A percentile compares a stretch with the other conserved stretches of the same genome.
These are phyloP conservation scores for Aspergillus calidoustus DNA, from an alignment of 2,329 filamentous ascomycete species.

Conservation along the genomic window DNA sequence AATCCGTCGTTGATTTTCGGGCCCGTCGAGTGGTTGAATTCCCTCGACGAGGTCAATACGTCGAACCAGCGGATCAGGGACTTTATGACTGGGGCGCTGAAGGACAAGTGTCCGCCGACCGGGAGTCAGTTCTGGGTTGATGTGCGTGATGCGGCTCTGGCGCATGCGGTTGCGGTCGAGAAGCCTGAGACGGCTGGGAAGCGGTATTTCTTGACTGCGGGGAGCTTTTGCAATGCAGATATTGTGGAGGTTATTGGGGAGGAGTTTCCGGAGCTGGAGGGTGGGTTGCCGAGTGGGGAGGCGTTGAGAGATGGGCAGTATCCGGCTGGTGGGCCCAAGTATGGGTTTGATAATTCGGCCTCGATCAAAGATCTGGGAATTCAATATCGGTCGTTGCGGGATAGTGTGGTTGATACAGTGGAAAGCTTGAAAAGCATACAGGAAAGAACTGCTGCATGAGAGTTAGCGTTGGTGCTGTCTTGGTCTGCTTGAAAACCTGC, in stretches of 20 bases:
- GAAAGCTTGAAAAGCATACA: slow-evolving; percentile 20
- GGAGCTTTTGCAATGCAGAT: slow-evolving; percentile 43
- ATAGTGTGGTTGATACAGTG: slow-evolving; percentile 35
- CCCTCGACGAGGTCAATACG: slow-evolving; percentile 66
- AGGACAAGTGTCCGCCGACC: slow-evolving; percentile 60
- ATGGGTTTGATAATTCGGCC: slow-evolving; percentile 37
- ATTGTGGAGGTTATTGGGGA: slow-evolving; percentile 42
- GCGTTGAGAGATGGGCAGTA: slow-evolving; percentile 26
- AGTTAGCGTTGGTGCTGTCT: not conserved
- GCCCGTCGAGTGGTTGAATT: slow-evolving; percentile 64
- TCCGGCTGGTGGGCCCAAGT: slow-evolving; percentile 23
- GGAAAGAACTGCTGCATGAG: not conserved
- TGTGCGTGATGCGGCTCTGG: slow-evolving; percentile 48
- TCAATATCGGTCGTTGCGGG: slow-evolving; percentile 33
- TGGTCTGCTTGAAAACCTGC: not conserved
- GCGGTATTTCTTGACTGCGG: slow-evolving; percentile 44
- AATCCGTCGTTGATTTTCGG: slow-evolving; percentile 65
- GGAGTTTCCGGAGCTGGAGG: slow-evolving; percentile 40
- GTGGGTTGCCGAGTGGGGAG: slow-evolving; percentile 37
- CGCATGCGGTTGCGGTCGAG: slow-evolving; percentile 47
- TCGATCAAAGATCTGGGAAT: slow-evolving; percentile 38
- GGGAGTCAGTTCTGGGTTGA: slow-evolving; percentile 61
- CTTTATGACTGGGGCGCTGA: slow-evolving; percentile 63
- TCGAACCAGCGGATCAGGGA: slow-evolving; percentile 71
- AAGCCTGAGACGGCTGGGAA: slow-evolving; percentile 42